Evolutionary conservation across 176 grass and related monocot genomes (phyloP), one percentile per base, ranked within the genome.

Genomic region (Tillandsia fasciculata): DNA sequence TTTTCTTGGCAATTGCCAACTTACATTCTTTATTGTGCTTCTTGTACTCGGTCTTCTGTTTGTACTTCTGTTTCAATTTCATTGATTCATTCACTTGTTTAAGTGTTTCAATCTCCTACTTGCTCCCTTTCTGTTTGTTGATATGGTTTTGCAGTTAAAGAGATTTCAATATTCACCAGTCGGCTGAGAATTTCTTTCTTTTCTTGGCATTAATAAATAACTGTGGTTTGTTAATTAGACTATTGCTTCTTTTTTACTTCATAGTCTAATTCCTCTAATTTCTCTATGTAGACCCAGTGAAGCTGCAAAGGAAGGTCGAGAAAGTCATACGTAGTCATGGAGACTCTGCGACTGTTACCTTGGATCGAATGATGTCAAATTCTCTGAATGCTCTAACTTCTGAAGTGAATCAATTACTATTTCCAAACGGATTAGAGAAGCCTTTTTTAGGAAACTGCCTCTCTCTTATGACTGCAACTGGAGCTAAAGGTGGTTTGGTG

Each of bases 401-500:
- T 27, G 2, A 81, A 1, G 79, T 87, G 29, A 92, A 96, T 78
- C 17, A 87, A 14, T 50, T 0, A 0, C 51, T 96, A 67, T 92
- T 89, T 77, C 92, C 92, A 10, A 64, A 66, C 56, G 89, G 89
- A 65, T 68, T 96, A n/a, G 76, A 78, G 33, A 96, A 96, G 80
- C 68, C 83, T 26, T 96, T 92, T 64, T 81, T 84, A 70, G 27
- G 51, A 70, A 96, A 96, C 66, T 96, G 93, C 74, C 84, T 96
- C 68, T 87, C 88, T 79, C 93, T 96, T 74, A 96, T 96, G 93
- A 92, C 93, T 68, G 72, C 74, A 26, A 92, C 86, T 83, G 93
- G 93, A 63, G 93, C 93, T 69, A 96, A 96, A 75, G 93, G 93
- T 70, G 74, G 86, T 27, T 42, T 74, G 77, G 93, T 96, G 75